Evolutionary conservation across 1,284 basidiomycete species (phyloP), one percentile per base, ranked within the genome.

Genomic region (Exobasidium rhododendri): DNA sequence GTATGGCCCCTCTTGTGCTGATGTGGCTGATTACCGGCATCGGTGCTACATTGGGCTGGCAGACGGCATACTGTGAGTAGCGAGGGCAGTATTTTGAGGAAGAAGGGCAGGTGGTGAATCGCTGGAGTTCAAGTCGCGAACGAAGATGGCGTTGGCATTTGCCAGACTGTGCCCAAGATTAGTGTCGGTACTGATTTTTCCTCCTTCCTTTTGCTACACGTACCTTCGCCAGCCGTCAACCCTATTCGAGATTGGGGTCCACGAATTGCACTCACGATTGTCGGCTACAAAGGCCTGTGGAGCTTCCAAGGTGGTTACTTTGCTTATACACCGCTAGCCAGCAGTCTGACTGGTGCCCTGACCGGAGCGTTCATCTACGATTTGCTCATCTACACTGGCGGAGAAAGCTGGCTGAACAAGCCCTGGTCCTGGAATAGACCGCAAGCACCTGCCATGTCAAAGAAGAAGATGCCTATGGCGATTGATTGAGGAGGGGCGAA

Each of bases 161-260:
- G 62, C n/a, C 61, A 73, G 1, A 13, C 58, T 29, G 86, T 86
- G 66, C 76, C 79, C 0, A 82, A 83, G 11, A 81, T 84, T 2
- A 14, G 29, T 32, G 82, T 85, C 0, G 56, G 81, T 2, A 85
- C 85, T 1, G 79, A 86, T 3, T 81, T 84, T 14, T 85, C 86
- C 7, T 73, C n/a, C n/a, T n/a, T n/a, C n/a, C n/a, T n/a, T n/a
- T n/a, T n/a, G n/a, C n/a, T n/a, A n/a, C n/a, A n/a, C n/a, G n/a
- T 79, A 78, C 17, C 80, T 88, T 49, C 86, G 86, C 10, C 83
- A 67, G 85, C 85, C 2, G 80, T 88, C 50, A 88, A 87, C 70
- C 86, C 86, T 10, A 86, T 86, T 2, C 84, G 87, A 65, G 87
- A 88, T 72, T 80, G 86, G 4, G 86, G 86, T 7, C 87, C 86